Percentiles rank a stretch among this genome's conserved stretches.
Conservation (phyloP, 176 grass and related monocot genomes). For the Themeda triandra region DNA sequence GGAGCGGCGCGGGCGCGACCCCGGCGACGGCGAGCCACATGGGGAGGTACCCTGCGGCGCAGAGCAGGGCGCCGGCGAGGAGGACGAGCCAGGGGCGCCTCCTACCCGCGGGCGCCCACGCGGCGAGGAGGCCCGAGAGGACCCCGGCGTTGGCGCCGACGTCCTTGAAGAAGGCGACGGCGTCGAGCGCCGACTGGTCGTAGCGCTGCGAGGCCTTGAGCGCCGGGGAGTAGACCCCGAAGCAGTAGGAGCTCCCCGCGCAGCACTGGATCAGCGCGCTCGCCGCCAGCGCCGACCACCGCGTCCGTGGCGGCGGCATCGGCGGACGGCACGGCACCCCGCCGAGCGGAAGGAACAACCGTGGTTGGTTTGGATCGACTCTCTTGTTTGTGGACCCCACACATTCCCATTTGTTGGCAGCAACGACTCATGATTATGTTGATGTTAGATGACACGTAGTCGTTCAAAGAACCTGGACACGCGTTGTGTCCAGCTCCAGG, state of each 20-base stretch:
- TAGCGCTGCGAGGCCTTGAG: slow-evolving; percentile 77
- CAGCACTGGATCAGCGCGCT: slow-evolving; percentile 70
- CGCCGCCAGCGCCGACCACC: slow-evolving; percentile 73
- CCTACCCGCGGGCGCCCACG: slow-evolving; percentile 36
- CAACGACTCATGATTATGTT: too few relatives aligned
- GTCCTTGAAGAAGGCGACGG: slow-evolving; percentile 95
- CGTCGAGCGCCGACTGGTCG: slow-evolving; percentile 86
- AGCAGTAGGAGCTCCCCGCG: slow-evolving; percentile 68
- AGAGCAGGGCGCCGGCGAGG: slow-evolving; percentile 54
- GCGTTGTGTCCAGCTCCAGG: too few relatives aligned
- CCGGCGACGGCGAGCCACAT: slow-evolving; percentile 81
- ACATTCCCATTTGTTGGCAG: too few relatives aligned
- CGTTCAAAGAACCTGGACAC: too few relatives aligned
- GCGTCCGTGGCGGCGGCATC: slow-evolving; percentile 18
- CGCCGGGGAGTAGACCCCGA: slow-evolving; percentile 69
- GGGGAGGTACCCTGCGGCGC: slow-evolving; percentile 63
- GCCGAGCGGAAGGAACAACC: too few relatives aligned
- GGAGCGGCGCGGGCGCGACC: slow-evolving; percentile 34
- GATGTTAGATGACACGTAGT: too few relatives aligned
- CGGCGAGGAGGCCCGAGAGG: slow-evolving; percentile 67
- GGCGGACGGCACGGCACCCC: too few relatives aligned
- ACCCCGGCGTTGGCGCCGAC: slow-evolving; percentile 84
- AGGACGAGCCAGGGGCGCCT: slow-evolving; percentile 55
- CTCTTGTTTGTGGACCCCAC: too few relatives aligned
- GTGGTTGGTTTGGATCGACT: background rate